A percentile compares a stretch with the other conserved stretches of the same genome.
phyloP scores from a whole-genome alignment of 2,329 filamentous ascomycete genomes.

The Aspergillus sp. region DNA sequence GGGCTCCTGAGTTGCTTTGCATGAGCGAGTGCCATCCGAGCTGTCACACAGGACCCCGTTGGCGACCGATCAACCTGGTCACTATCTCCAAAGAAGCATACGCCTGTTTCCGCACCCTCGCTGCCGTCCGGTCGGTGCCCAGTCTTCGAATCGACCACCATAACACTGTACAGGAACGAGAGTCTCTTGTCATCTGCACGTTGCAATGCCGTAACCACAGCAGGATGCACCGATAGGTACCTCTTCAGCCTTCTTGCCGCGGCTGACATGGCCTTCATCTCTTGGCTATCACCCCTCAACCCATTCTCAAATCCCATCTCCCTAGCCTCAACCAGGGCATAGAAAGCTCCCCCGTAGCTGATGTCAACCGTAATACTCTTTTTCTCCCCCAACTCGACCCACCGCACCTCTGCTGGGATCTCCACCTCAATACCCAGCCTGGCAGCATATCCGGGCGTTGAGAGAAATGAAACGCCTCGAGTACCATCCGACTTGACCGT shows the following conservation, averaged over 20 bases:
- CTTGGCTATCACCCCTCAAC: not conserved
- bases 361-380: conserved; percentile 34
- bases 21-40: conserved; percentile 38
- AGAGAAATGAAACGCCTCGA: conserved; percentile 43
- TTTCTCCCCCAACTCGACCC: conserved; percentile 37
- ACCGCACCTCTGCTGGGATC: conserved; percentile 31
- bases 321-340: conserved; percentile 36
- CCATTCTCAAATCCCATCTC: conserved; percentile 39
- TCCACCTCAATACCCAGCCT: conserved; percentile 31
- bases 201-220: conserved; percentile 22
- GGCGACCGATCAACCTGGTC: conserved; percentile 49
- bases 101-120: conserved; percentile 40
- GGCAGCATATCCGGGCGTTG: conserved; percentile 44
- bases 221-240: conserved; percentile 14
- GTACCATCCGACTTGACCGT: conserved; percentile 36
- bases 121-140: conserved; percentile 16
- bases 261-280: conserved; percentile 13
- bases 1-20: conserved; percentile 24
- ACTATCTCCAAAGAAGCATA: conserved; percentile 48
- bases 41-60: conserved; percentile 40
- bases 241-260: conserved; percentile 21
- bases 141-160: conserved; percentile 35
- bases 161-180: conserved; percentile 43
- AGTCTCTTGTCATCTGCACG: conserved; percentile 36
- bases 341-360: conserved; percentile 49